A percentile compares a stretch with the other conserved stretches of the same genome.
phyloP scores from a whole-genome alignment of 345 rosid genomes.

The Boechera retrofracta region DNA sequence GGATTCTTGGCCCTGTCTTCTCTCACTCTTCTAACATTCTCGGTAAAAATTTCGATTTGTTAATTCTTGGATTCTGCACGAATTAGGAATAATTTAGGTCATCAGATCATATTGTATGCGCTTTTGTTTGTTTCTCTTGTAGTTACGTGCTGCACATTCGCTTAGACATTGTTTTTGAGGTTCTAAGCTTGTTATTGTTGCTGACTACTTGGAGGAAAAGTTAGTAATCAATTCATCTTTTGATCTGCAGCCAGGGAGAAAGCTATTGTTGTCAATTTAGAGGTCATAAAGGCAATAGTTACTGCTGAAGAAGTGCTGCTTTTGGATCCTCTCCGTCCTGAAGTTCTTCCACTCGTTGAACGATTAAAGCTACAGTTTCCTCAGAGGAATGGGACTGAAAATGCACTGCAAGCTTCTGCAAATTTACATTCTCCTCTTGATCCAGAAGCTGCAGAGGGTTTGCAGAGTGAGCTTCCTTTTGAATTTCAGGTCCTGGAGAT shows the following conservation, averaged over 20 bases:
- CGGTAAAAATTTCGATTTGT: constrained; percentile 22
- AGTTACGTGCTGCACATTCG: not conserved
- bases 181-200: not conserved
- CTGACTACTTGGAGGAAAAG: not conserved
- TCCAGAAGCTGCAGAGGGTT: constrained; percentile 76
- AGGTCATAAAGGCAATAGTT: constrained; percentile 79
- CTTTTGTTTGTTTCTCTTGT: not conserved
- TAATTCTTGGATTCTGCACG: not conserved
- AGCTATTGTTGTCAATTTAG: constrained; percentile 90
- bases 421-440: constrained; percentile 58
- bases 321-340: constrained; percentile 77
- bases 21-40: constrained; percentile 85
- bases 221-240: not conserved
- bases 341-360: constrained; percentile 79
- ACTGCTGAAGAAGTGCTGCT: constrained; percentile 83
- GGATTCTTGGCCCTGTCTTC: constrained; percentile 92
- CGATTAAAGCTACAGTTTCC: constrained; percentile 78
- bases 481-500: constrained; percentile 97
- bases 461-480: constrained; percentile 86
- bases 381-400: constrained; percentile 53
- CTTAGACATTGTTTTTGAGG: constrained; percentile 1
- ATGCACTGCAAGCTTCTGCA: constrained; percentile 44
- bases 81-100: not conserved
- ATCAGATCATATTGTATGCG: constrained; percentile 1
- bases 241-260: constrained; percentile 71